Evolutionary conservation across 169 alveolate genomes (phyloP).

Genomic region (Cardiosporidium cionae): DNA sequence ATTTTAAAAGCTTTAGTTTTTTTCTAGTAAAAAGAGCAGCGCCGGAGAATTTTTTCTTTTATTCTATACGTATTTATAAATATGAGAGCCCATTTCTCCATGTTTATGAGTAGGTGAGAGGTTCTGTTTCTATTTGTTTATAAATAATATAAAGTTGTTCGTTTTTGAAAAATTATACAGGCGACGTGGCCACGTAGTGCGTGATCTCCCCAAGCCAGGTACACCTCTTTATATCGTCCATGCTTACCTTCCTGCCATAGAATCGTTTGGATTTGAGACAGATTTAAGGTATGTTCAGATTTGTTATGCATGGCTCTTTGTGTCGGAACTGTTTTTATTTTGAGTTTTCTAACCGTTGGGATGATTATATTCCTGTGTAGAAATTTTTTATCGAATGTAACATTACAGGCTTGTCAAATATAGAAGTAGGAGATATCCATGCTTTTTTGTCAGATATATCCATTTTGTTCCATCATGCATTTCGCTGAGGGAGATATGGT

Average conservation of each 20-base stretch:
- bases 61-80: too few relatives aligned
- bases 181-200: constrained; percentile 81
- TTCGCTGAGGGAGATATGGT: too few relatives aligned
- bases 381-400: neutral
- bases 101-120: too few relatives aligned
- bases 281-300: constrained; percentile 75
- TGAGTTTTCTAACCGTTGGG: neutral
- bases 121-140: constrained; percentile 10
- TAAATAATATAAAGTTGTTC: constrained; percentile 9
- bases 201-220: constrained; percentile 85
- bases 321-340: neutral
- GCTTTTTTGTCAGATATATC: neutral
- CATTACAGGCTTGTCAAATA: neutral
- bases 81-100: too few relatives aligned
- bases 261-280: constrained; percentile 98
- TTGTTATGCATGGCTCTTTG: neutral
- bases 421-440: neutral
- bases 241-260: constrained; percentile 95
- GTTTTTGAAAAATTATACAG: constrained; percentile 27
- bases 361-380: neutral
- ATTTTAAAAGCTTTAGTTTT: too few relatives aligned
- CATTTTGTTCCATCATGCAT: neutral
- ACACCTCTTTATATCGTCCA: constrained; percentile 85
- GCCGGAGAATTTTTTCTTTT: too few relatives aligned
- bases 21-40: too few relatives aligned